Evolutionary conservation across 495 filamentous ascomycete genomes (phyloP).

Genomic region (Ascodesmis nigricans): DNA sequence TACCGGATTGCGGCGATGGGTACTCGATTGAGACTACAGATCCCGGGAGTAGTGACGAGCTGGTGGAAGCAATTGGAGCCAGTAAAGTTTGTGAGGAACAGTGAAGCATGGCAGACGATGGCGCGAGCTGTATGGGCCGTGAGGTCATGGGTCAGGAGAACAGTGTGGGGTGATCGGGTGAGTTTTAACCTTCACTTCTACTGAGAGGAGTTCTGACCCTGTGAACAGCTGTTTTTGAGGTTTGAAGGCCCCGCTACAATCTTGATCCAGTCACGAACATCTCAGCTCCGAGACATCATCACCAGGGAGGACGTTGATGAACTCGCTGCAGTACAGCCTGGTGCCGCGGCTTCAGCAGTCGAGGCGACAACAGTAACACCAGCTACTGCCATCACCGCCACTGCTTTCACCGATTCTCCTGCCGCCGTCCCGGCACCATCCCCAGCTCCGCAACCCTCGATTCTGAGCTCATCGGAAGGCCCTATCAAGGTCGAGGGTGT

Average conservation of each 20-base stretch:
- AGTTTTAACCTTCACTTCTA: slow-evolving; percentile 5
- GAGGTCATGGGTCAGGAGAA: slow-evolving; percentile 50
- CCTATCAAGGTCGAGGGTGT: not conserved
- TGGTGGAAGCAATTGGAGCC: slow-evolving; percentile 37
- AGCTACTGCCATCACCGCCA: too few relatives aligned
- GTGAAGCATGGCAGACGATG: slow-evolving; percentile 45
- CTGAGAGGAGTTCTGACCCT: not conserved
- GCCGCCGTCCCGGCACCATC: not conserved
- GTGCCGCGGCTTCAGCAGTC: too few relatives aligned
- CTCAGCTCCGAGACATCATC: slow-evolving; percentile 52
- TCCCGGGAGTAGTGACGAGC: slow-evolving; percentile 31
- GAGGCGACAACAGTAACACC: too few relatives aligned
- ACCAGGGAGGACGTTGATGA: slow-evolving; percentile 60
- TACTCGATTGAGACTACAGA: slow-evolving; percentile 53
- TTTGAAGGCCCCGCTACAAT: slow-evolving; percentile 72
- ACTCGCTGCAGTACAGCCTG: slow-evolving; percentile 45
- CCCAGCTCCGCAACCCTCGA: slow-evolving; percentile 25
- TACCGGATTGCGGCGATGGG: slow-evolving; percentile 66
- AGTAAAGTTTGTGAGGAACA: slow-evolving; percentile 43
- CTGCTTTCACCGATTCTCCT: slow-evolving; percentile 26
- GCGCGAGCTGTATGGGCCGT: slow-evolving; percentile 37
- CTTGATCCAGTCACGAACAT: slow-evolving; percentile 61
- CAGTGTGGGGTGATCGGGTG: slow-evolving; percentile 84
- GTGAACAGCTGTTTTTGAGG: slow-evolving; percentile 50
- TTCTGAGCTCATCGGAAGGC: not conserved